A percentile compares a stretch with the other conserved stretches of the same genome.
These are phyloP conservation scores for Massariosphaeria phaeospora DNA, from an alignment of 495 filamentous ascomycete species.

Conservation along the genomic window DNA sequence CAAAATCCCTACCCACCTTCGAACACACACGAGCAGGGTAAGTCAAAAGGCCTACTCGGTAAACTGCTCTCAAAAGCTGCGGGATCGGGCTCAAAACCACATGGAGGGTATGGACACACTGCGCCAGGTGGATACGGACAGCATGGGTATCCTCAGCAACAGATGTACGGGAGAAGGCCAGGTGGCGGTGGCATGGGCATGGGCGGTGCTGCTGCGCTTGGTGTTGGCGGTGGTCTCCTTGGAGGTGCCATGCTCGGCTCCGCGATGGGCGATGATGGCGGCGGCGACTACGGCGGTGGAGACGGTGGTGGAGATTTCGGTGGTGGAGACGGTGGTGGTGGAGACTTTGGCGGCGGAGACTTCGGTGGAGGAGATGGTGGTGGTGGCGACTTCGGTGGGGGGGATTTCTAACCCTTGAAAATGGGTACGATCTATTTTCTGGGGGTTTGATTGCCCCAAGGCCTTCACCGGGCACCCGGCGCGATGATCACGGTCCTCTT, in stretches of 20 bases:
- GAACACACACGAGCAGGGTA: constrained; percentile 38
- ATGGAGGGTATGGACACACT: constrained; percentile 20
- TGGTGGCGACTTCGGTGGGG: constrained; percentile 41
- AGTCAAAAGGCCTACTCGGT: constrained; percentile 47
- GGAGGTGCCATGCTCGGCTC: constrained; percentile 66
- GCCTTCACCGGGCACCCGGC: too few relatives aligned
- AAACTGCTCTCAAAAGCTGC: constrained; percentile 50
- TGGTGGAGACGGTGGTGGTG: constrained; percentile 45
- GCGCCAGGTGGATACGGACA: constrained; percentile 16
- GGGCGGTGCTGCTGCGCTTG: constrained; percentile 67
- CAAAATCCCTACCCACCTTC: constrained; percentile 15
- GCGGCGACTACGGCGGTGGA: constrained; percentile 20
- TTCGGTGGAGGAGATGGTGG: constrained; percentile 33
- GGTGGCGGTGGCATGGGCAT: constrained; percentile 57
- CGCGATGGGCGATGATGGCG: constrained; percentile 46
- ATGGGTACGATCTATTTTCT: too few relatives aligned
- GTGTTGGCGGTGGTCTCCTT: constrained; percentile 69
- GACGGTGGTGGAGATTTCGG: constrained; percentile 35
- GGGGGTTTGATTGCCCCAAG: too few relatives aligned
- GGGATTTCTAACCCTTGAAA: constrained; percentile 58
- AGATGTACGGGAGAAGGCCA: constrained; percentile 21
- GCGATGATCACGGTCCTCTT: too few relatives aligned
- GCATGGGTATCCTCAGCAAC: constrained; percentile 17
- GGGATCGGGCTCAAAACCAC: not conserved
- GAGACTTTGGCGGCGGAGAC: constrained; percentile 35